A percentile compares a stretch with the other conserved stretches of the same genome.
These are phyloP conservation scores for Ceratocystis destructans DNA, from an alignment of 2,329 filamentous ascomycete species.

Conservation along the genomic window DNA sequence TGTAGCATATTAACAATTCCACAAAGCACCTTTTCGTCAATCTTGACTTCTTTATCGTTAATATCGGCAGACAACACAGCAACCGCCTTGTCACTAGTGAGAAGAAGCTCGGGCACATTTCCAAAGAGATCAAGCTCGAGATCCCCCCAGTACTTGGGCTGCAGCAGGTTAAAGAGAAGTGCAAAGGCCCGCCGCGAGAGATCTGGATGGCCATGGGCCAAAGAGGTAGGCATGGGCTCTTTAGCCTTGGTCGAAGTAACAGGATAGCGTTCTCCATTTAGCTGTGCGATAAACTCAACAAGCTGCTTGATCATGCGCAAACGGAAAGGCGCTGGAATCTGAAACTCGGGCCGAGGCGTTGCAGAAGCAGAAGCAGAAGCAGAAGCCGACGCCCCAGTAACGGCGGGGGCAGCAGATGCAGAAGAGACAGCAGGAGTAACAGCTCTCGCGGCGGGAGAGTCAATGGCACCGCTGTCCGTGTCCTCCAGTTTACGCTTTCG, in stretches of 20 bases:
- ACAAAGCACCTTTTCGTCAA: slow-evolving; percentile 48
- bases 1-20: slow-evolving; percentile 75
- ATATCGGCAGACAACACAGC: slow-evolving; percentile 45
- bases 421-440: neutral
- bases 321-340: slow-evolving; percentile 52
- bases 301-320: slow-evolving; percentile 86
- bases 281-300: slow-evolving; percentile 82
- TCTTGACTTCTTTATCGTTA: slow-evolving; percentile 50
- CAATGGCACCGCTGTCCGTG: slow-evolving; percentile 24
- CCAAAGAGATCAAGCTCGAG: slow-evolving; percentile 75
- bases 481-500: slow-evolving; percentile 67
- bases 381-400: neutral
- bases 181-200: slow-evolving; percentile 59
- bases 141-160: slow-evolving; percentile 81
- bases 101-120: slow-evolving; percentile 74
- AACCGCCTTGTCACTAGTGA: slow-evolving; percentile 65
- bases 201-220: slow-evolving; percentile 24
- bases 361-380: neutral
- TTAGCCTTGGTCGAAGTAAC: slow-evolving; percentile 56
- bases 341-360: slow-evolving; percentile 44
- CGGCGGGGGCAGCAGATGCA: neutral
- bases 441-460: neutral
- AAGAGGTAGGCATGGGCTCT: slow-evolving; percentile 34
- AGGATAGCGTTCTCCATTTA: slow-evolving; percentile 65
- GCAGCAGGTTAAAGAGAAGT: slow-evolving; percentile 70